Conservation (phyloP, 441 rosid species). For the Jatropha podagrica region DNA sequence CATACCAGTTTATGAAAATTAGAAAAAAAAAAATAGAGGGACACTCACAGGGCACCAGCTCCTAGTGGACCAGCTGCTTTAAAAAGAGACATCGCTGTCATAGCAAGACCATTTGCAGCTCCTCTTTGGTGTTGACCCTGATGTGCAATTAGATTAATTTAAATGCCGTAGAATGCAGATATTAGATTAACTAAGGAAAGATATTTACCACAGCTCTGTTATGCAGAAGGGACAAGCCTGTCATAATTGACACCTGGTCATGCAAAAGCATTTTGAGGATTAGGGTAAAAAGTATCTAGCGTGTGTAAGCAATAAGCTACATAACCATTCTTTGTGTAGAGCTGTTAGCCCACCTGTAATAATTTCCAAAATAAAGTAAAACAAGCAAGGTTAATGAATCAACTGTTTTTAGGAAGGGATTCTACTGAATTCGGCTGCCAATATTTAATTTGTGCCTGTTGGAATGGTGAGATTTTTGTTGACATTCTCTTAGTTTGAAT, state of each 20-base stretch:
- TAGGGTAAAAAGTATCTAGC: neutral
- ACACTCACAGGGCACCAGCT: constrained; percentile 59
- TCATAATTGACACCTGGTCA: constrained; percentile 46
- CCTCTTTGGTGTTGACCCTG: constrained; percentile 89
- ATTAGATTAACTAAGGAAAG: neutral
- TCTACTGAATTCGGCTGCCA: too few relatives aligned
- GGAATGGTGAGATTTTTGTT: too few relatives aligned
- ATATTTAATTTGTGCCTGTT: too few relatives aligned
- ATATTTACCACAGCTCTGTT: constrained; percentile 67
- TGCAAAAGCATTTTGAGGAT: constrained; percentile 3
- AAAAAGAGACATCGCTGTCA: constrained; percentile 68
- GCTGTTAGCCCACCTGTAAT: neutral
- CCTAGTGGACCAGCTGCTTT: constrained; percentile 76
- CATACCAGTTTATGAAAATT: neutral
- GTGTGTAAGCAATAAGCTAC: neutral
- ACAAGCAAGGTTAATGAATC: neutral
- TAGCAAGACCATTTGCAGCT: constrained; percentile 77
- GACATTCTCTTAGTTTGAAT: too few relatives aligned
- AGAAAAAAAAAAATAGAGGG: neutral
- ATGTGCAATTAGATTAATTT: constrained; percentile 7
- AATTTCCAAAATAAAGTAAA: too few relatives aligned
- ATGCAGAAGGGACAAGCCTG: constrained; percentile 72
- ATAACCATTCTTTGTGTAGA: neutral
- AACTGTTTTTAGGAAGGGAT: too few relatives aligned
- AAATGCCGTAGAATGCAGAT: neutral